Base-by-base conservation (phyloP, 2,329 filamentous ascomycete species). In the Diaporthe destruens region DNA sequence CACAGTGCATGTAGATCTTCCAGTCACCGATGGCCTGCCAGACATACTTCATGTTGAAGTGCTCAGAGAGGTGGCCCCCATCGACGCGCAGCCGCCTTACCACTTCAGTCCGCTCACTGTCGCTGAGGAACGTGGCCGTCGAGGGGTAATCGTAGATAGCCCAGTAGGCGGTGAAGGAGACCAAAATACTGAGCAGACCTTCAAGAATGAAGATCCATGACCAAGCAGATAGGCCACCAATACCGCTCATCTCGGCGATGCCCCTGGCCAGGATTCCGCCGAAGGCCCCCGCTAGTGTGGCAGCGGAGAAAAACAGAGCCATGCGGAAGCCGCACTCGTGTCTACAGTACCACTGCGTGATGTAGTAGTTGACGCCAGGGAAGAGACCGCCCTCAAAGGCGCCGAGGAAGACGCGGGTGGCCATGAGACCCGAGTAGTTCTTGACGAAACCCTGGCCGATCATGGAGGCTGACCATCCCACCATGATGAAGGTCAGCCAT, bases 121-220 rank as follows among this genome's bases (percentile, higher is more conserved):
- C 71, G 9, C 78, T 82, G 12, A 89, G 84, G 76, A 89, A 90
- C 74, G 81, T 84, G 63, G 86, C 85, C 16, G 80, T 84, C 18
- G 80, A 82, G 6, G 90, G 90, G 77, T 89, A 92, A 78, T 92
- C 90, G 74, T 88, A 82, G 77, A 92, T 88, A 57, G 84, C 34
- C 68, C 55, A 73, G 71, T 65, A 73, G 5, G 68, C 68, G 1
- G 59, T 39, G 29, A 66, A 56, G 2, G 90, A 91, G 63, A 87
- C 82, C 42, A 85, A 1, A 6, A 88, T 79, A 7, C 86, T 88
- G 29, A 84, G 76, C 25, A 87, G 72, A 39, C 88, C 88, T 79
- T 93, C 91, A 4, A 94, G 83, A 72, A 95, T 92, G 80, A 96
- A 96, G 67, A 96, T 94, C 93, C 92, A 95, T 1, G 89, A 85